Evolutionary conservation across 495 filamentous ascomycete genomes (phyloP).

Genomic region (Aeminium ludgeri): DNA sequence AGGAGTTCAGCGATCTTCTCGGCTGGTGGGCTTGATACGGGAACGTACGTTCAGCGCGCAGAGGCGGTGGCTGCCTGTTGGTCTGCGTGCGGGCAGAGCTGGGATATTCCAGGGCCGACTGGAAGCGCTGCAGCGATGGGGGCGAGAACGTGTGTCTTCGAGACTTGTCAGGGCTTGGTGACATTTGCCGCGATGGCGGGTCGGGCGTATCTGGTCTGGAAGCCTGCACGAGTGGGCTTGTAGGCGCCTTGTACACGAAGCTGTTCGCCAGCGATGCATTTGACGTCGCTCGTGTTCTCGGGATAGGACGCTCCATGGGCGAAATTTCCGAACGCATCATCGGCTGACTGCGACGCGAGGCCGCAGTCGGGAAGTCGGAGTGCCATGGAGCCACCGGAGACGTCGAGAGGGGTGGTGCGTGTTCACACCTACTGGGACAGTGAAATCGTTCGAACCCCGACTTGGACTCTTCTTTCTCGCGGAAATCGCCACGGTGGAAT

Average conservation of each 20-base stretch:
- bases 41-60: slow-evolving; percentile 38
- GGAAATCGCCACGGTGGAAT: slow-evolving; percentile 79
- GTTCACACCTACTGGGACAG: neutral
- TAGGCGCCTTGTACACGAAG: slow-evolving; percentile 74
- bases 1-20: slow-evolving; percentile 50
- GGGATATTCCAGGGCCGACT: slow-evolving; percentile 22
- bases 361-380: slow-evolving; percentile 20
- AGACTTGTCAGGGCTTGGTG: slow-evolving; percentile 29
- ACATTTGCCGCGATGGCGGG: slow-evolving; percentile 20
- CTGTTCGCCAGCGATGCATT: slow-evolving; percentile 61
- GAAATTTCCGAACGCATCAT: too few species aligned
- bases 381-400: slow-evolving; percentile 26
- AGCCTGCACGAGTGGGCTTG: slow-evolving; percentile 80
- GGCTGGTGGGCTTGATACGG: slow-evolving; percentile 56
- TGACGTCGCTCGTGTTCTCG: slow-evolving; percentile 38
- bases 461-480: slow-evolving; percentile 20
- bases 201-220: slow-evolving; percentile 57
- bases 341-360: slow-evolving; percentile 13
- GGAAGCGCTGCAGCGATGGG: slow-evolving; percentile 32
- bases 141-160: slow-evolving; percentile 47
- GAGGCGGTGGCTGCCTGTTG: slow-evolving; percentile 16
- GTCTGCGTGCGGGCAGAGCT: slow-evolving; percentile 15
- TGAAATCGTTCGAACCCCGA: slow-evolving; percentile 5
- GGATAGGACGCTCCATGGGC: too few species aligned
- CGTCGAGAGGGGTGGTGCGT: slow-evolving; percentile 17